Evolutionary conservation across 106 monocot species (phyloP).

Genomic region (Dioscorea dumetorum): DNA sequence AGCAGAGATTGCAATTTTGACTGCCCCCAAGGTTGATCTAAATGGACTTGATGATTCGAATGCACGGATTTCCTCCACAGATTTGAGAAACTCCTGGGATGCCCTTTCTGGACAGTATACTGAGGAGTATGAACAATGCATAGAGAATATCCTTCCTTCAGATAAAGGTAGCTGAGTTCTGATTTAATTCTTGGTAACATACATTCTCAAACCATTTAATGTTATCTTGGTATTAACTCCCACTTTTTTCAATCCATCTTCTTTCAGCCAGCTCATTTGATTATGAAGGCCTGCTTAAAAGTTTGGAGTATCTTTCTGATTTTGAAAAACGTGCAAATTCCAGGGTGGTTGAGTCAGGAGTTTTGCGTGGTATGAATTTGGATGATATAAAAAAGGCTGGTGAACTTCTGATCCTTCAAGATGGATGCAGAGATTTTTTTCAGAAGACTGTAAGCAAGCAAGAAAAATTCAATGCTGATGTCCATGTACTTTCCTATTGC

Average conservation of each 20-base stretch:
- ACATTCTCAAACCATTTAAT: no score
- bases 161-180: conserved; percentile 37
- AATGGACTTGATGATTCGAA: conserved; percentile 12
- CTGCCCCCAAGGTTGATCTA: conserved; percentile 32
- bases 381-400: conserved; percentile 85
- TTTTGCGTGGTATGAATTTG: conserved; percentile 67
- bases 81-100: conserved; percentile 68
- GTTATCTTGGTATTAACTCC: no score
- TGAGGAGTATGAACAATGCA: conserved; percentile 76
- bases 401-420: conserved; percentile 61
- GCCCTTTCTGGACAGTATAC: conserved; percentile 65
- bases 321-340: conserved; percentile 85
- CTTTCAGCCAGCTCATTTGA: conserved; percentile 56
- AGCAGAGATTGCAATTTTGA: conserved; percentile 81
- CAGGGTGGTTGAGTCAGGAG: conserved; percentile 67
- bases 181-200: no score
- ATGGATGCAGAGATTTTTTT: conserved; percentile 73
- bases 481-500: conserved; percentile 88
- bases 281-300: conserved; percentile 43
- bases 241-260: background rate
- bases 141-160: conserved; percentile 49
- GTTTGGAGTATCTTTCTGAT: conserved; percentile 58
- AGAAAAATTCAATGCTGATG: conserved; percentile 38
- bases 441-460: conserved; percentile 48
- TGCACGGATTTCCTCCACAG: conserved; percentile 28